phyloP scores from a whole-genome alignment of 495 filamentous ascomycete species.

The Talaromyces trachyspermus region DNA sequence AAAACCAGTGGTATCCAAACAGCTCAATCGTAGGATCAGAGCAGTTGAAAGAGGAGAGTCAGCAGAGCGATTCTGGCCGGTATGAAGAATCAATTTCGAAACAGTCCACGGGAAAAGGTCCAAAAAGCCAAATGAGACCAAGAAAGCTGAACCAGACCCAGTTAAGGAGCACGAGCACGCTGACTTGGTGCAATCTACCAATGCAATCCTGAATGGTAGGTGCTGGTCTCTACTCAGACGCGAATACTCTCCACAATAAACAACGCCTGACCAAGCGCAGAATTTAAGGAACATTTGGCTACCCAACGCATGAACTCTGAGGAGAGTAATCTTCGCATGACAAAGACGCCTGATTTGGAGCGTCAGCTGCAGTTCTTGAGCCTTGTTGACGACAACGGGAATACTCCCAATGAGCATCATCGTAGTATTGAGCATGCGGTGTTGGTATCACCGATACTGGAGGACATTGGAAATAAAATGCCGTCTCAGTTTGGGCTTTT shows the following conservation, averaged over 20 bases:
- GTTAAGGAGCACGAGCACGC: background rate
- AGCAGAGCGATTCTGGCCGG: background rate
- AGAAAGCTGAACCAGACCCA: background rate
- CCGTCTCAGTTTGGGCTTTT: conserved; percentile 18
- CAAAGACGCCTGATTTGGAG: conserved; percentile 9
- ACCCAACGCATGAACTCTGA: background rate
- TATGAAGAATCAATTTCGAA: background rate
- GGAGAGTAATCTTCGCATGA: background rate
- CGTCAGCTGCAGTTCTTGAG: conserved; percentile 13
- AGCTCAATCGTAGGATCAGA: background rate
- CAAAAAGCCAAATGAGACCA: background rate
- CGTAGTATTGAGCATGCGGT: conserved; percentile 11
- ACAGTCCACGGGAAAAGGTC: background rate
- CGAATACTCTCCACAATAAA: too few relatives aligned
- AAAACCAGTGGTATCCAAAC: background rate
- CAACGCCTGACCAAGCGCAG: conserved; percentile 2
- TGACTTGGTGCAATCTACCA: conserved; percentile 4
- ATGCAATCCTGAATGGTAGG: conserved; percentile 4
- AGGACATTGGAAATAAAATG: conserved; percentile 11
- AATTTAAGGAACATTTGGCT: conserved; percentile 16
- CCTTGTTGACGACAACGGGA: conserved; percentile 3
- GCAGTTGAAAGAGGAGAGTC: background rate
- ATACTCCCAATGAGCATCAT: background rate
- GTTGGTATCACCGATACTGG: conserved; percentile 12
- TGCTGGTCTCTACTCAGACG: background rate